A percentile compares a stretch with the other conserved stretches of the same genome.
phyloP scores from a whole-genome alignment of 2,329 filamentous ascomycete species.

The Orbilia blumenaviensis region DNA sequence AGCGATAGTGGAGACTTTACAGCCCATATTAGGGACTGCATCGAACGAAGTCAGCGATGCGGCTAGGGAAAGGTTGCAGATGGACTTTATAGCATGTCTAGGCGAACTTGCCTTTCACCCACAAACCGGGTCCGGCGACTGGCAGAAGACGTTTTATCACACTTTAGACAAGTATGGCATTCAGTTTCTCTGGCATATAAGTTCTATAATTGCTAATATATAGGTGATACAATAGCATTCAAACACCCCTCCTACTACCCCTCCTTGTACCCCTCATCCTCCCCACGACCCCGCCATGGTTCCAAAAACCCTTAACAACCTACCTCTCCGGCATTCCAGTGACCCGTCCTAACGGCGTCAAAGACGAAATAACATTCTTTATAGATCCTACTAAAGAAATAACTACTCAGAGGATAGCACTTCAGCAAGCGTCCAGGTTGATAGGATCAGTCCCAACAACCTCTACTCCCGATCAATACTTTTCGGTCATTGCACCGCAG shows the following conservation, averaged over 20 bases:
- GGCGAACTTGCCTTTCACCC: conserved; percentile 57
- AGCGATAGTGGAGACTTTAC: conserved; percentile 15
- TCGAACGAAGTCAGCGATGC: conserved; percentile 51
- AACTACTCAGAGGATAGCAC: conserved; percentile 33
- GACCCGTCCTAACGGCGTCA: conserved; percentile 54
- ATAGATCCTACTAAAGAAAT: conserved; percentile 47
- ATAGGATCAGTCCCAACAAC: conserved; percentile 56
- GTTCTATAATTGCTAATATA: conserved; percentile 22
- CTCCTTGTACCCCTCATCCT: conserved; percentile 56
- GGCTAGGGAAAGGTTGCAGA: conserved; percentile 55
- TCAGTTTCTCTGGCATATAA: not conserved
- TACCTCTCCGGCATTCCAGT: conserved; percentile 56
- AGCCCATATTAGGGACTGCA: conserved; percentile 36
- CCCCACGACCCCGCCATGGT: conserved; percentile 51
- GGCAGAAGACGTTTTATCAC: conserved; percentile 52
- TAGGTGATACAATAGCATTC: conserved; percentile 43
- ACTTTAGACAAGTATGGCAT: conserved; percentile 55
- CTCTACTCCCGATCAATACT: conserved; percentile 53
- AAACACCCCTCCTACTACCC: conserved; percentile 54
- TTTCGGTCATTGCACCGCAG: conserved; percentile 54
- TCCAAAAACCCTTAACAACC: conserved; percentile 53
- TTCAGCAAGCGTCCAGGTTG: conserved; percentile 55
- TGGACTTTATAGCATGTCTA: conserved; percentile 56
- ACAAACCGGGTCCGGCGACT: conserved; percentile 26
- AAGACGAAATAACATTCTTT: conserved; percentile 57